Base-by-base conservation (phyloP, 805 yeast species). In the Metschnikowia rubicola region DNA sequence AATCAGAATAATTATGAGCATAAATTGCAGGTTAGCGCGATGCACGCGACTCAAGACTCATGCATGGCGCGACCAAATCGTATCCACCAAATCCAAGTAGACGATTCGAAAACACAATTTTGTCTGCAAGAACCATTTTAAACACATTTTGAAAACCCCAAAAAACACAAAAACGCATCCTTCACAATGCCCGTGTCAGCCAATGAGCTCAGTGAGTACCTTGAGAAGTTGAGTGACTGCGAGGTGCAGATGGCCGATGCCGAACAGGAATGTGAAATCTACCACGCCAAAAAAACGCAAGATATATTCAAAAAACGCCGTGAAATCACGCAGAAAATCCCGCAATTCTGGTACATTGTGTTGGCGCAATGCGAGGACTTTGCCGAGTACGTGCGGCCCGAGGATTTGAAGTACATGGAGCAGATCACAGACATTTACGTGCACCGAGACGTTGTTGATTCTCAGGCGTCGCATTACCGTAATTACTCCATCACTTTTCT, bases 341-440 rank as follows among this genome's bases (percentile, higher is more conserved):
- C 91, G 1, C 79, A 79, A 53, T 90, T 92, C 64, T 92, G 98
- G 98, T 84, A 86, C 58, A 78, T 85, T 44, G 96, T 87, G 0
- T 66, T 92, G 10, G 89, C 91, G 2, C 88, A 87, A 60, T 86
- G 86, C 58, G 85, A 86, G 43, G 96, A 88, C 54, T 86, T 92
- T 61, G 84, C 87, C 12, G 96, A 90, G 52, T 88, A 79, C 62
- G 71, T 91, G 15, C 75, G 81, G 30, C 80, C 84, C 2, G 87
- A 85, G 34, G 97, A 91, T 65, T 80, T 83, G 67, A 83, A 83
- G 62, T 85, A 78, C 56, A 63, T 90, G 40, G 97, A 90, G 58
- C 64, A 66, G 40, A 77, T 91, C 47, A 70, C 66, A 31, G 86
- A 87, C 51, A 70, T 92, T 8, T 74, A 75, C 51, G 85, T 92